Evolutionary conservation across 2,329 filamentous ascomycete genomes (phyloP).

Genomic region (Venturia oleaginea): DNA sequence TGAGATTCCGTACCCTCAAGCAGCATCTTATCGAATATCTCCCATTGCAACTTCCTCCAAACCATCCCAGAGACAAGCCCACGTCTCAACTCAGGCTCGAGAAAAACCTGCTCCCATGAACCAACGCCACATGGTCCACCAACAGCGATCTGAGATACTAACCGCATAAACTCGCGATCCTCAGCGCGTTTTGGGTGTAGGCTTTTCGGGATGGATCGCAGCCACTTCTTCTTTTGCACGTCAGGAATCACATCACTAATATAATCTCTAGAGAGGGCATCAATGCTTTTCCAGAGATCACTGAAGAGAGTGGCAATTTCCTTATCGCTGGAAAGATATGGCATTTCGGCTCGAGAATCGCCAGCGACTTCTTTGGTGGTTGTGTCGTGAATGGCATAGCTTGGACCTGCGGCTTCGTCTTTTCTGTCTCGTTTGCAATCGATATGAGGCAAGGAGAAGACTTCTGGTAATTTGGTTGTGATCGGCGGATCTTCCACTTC

Average conservation of each 20-base stretch:
- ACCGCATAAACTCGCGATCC: not conserved
- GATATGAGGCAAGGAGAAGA: not conserved
- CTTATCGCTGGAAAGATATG: not conserved
- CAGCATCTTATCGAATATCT: not conserved
- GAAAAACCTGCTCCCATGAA: constrained; percentile 3
- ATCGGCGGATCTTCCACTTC: not conserved
- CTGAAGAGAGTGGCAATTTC: not conserved
- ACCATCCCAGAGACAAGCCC: constrained; percentile 9
- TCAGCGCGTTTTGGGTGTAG: not conserved
- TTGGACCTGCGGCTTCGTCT: not conserved
- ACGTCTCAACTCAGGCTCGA: not conserved
- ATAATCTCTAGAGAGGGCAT: not conserved
- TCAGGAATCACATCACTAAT: not conserved
- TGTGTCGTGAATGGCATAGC: not conserved
- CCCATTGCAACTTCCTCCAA: not conserved
- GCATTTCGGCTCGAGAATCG: not conserved
- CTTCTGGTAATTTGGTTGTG: not conserved
- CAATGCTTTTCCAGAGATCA: not conserved
- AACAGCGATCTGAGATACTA: not conserved
- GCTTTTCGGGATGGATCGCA: not conserved
- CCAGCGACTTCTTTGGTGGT: not conserved
- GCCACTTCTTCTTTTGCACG: not conserved
- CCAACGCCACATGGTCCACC: not conserved
- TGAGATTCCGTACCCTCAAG: not conserved
- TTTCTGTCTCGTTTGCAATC: not conserved